Evolutionary conservation across 2,329 filamentous ascomycete species (phyloP), one percentile per base, ranked within the genome.

Genomic region (Anisogramma anomala): DNA sequence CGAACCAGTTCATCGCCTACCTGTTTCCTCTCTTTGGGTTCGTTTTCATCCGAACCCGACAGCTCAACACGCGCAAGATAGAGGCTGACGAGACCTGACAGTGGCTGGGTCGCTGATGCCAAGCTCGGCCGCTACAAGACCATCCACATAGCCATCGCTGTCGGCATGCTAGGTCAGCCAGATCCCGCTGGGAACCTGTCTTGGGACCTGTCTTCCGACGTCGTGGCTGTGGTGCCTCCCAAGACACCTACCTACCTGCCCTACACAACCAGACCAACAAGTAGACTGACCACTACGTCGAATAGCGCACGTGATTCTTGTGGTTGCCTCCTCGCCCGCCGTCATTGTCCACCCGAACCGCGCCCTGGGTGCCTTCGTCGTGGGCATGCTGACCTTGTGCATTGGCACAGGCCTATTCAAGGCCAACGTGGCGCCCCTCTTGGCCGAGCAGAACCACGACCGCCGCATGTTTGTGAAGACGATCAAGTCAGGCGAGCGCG

Each of bases 401-500:
- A 58, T 84, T 22, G 83, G 83, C 32, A 84, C 82, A 1, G 83
- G 83, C 47, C 81, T 84, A 53, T 86, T 88, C 72, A 89, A 88
- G 66, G 74, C 79, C 48, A 88, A 88, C 54, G 82, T 88, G 32
- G 77, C 79, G 0, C 78, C 80, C 0, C 63, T 84, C 14, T 73
- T 85, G 42, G 79, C 79, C 15, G 81, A 85, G 53, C 80, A 85
- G 58, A 79, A 80, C 56, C 67, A 66, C 25, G 71, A 76, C 43
- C 69, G 65, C 3, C 71, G 67, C 46, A 70, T 77, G 48, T 69
- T 67, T 36, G 68, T 84, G 41, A 65, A 72, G 49, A 70, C 66
- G 2, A 62, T 66, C 30, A 60, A 62, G 13, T 66, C 58, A 5
- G 81, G 81, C 40, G 71, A 82, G 60, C 76, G 76, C 15, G 77